These are phyloP conservation scores for Anethum foeniculum DNA, from an alignment of 140 eudicot genomes.

Conservation along the genomic window DNA sequence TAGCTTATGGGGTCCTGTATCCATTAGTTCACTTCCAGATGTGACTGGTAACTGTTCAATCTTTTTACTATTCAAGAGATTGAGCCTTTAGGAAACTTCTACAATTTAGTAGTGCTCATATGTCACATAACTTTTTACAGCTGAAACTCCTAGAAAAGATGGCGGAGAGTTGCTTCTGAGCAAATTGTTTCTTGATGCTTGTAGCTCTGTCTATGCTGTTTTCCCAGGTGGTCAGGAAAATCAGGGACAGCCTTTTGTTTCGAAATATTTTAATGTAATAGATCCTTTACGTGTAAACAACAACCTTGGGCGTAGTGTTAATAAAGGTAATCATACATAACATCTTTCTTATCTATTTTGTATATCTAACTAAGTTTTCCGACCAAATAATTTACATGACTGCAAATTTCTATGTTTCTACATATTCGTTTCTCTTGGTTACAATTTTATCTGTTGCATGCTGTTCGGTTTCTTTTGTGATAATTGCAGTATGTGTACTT, in stretches of 20 bases:
- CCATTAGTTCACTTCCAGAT: conserved; percentile 78
- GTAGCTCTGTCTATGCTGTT: conserved; percentile 87
- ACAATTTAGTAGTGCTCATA: conserved; percentile 5
- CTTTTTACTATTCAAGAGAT: background rate
- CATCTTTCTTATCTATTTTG: background rate
- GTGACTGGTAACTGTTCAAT: conserved; percentile 58
- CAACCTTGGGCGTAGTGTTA: conserved; percentile 97
- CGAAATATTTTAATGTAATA: conserved; percentile 82
- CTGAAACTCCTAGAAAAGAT: conserved; percentile 91
- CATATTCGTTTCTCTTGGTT: background rate
- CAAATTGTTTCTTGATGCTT: conserved; percentile 76
- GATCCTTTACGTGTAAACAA: conserved; percentile 90
- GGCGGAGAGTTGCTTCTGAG: conserved; percentile 75
- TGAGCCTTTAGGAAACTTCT: background rate
- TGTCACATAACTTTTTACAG: conserved; percentile 32
- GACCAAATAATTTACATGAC: background rate
- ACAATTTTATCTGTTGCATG: background rate
- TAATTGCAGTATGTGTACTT: background rate
- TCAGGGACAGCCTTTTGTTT: conserved; percentile 67
- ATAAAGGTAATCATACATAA: conserved; percentile 59
- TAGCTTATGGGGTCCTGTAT: conserved; percentile 98
- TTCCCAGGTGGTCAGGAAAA: conserved; percentile 76
- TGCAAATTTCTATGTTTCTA: background rate
- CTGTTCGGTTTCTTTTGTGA: background rate
- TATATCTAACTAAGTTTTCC: background rate